Percentiles rank a stretch among this genome's conserved stretches.
These are phyloP conservation scores for Nothophaeocryptopus gaeumannii DNA, from an alignment of 2,329 filamentous ascomycete genomes.

Conservation along the genomic window DNA sequence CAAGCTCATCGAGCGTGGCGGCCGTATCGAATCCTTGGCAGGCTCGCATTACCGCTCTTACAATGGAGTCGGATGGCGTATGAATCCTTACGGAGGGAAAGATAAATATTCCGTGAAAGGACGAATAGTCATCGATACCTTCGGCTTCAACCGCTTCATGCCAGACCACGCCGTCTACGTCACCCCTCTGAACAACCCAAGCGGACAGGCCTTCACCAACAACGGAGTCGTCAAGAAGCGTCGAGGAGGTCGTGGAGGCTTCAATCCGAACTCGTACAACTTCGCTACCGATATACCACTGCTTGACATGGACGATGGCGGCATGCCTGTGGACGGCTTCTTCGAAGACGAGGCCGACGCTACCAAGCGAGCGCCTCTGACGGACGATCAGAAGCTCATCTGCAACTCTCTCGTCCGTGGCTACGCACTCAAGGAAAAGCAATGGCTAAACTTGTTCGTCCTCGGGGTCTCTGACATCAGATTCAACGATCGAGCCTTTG, in stretches of 20 bases:
- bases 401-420: slow-evolving; percentile 34
- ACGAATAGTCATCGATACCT: slow-evolving; percentile 50
- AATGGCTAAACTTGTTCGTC: slow-evolving; percentile 43
- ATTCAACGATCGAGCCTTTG: slow-evolving; percentile 48
- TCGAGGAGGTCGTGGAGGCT: neutral
- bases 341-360: slow-evolving; percentile 28
- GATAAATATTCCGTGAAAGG: slow-evolving; percentile 48
- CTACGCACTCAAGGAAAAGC: slow-evolving; percentile 43
- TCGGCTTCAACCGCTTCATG: slow-evolving; percentile 49
- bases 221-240: neutral
- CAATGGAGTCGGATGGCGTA: slow-evolving; percentile 45
- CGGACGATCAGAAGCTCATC: slow-evolving; percentile 35
- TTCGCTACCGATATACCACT: too few relatives aligned
- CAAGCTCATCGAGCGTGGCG: slow-evolving; percentile 46
- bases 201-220: too few relatives aligned
- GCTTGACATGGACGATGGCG: slow-evolving; percentile 24
- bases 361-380: slow-evolving; percentile 20
- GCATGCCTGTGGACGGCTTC: slow-evolving; percentile 37
- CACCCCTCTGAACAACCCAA: slow-evolving; percentile 31
- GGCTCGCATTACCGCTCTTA: slow-evolving; percentile 53
- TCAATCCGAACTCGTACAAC: neutral
- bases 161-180: slow-evolving; percentile 42
- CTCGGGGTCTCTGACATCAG: slow-evolving; percentile 42
- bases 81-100: slow-evolving; percentile 31
- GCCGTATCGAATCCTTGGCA: slow-evolving; percentile 45